Evolutionary conservation across 768 basidiomycete genomes (phyloP).

Genomic region (Phaeotremella fagi): DNA sequence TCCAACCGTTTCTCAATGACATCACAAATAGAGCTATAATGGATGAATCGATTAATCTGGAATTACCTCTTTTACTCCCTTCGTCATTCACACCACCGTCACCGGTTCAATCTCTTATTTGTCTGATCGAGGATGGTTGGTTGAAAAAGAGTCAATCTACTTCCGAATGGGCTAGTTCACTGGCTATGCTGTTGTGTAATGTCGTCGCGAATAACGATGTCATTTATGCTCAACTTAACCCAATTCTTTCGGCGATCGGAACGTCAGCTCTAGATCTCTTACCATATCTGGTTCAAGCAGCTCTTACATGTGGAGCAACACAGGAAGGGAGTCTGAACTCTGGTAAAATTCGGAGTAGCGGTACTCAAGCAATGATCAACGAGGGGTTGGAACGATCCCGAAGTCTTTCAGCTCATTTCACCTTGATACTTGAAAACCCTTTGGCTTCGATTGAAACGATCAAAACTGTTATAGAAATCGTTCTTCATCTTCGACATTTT

Average conservation of each 20-base stretch:
- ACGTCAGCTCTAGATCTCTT: slow-evolving; percentile 64
- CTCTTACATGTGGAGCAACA: slow-evolving; percentile 51
- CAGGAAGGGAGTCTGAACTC: background rate
- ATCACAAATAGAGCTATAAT: background rate
- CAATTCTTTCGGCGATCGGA: slow-evolving; percentile 57
- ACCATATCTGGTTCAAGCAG: slow-evolving; percentile 68
- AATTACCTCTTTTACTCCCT: slow-evolving; percentile 8
- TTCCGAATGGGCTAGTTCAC: slow-evolving; percentile 10
- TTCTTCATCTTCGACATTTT: slow-evolving; percentile 76
- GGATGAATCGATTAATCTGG: background rate
- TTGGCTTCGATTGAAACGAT: slow-evolving; percentile 52
- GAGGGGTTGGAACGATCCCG: background rate
- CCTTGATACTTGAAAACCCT: slow-evolving; percentile 53
- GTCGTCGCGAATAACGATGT: slow-evolving; percentile 47
- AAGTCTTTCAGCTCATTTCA: slow-evolving; percentile 57
- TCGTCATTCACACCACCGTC: background rate
- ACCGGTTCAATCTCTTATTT: background rate
- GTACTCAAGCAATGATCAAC: background rate
- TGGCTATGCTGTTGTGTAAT: slow-evolving; percentile 15
- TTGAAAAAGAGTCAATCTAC: background rate
- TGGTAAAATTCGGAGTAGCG: background rate
- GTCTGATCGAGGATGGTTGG: background rate
- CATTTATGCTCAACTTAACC: slow-evolving; percentile 66
- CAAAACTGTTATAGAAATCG: slow-evolving; percentile 60
- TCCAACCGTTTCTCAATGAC: slow-evolving; percentile 9